These are phyloP conservation scores for Kodamaea restingae DNA, from an alignment of 805 yeast genomes.

Conservation along the genomic window DNA sequence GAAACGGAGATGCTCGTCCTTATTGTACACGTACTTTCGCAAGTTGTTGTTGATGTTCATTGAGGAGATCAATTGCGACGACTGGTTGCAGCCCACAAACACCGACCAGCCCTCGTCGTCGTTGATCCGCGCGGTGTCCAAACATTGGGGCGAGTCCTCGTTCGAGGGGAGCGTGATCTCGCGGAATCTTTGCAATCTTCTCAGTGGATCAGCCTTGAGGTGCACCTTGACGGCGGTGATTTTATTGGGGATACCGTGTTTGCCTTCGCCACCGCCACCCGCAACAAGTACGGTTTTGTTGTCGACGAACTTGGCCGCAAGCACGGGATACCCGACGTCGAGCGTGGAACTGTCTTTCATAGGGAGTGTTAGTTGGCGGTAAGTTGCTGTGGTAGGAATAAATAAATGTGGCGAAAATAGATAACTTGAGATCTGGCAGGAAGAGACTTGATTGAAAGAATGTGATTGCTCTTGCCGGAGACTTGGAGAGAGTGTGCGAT, in stretches of 20 bases:
- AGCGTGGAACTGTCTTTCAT: slow-evolving; percentile 21
- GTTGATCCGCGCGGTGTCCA: slow-evolving; percentile 47
- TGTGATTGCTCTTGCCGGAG: too few species aligned
- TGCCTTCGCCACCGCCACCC: slow-evolving; percentile 97
- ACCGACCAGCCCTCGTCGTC: slow-evolving; percentile 43
- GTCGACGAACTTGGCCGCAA: slow-evolving; percentile 68
- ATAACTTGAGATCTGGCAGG: too few species aligned
- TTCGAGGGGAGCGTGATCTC: slow-evolving; percentile 57
- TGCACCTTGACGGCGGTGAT: slow-evolving; percentile 61
- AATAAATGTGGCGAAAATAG: too few species aligned
- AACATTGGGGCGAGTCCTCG: slow-evolving; percentile 86
- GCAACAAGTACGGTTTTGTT: slow-evolving; percentile 61
- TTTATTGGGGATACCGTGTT: slow-evolving; percentile 83
- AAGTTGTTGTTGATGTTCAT: slow-evolving; percentile 66
- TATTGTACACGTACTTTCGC: slow-evolving; percentile 56
- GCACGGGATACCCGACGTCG: slow-evolving; percentile 69
- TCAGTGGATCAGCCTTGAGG: slow-evolving; percentile 42
- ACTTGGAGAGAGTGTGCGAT: too few species aligned
- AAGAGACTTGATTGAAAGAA: too few species aligned
- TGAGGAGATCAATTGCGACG: slow-evolving; percentile 49
- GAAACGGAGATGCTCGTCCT: slow-evolving; percentile 56
- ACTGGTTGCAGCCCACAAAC: slow-evolving; percentile 74
- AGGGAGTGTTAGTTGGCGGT: background rate
- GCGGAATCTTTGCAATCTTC: slow-evolving; percentile 52
- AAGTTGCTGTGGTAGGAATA: background rate